Conservation (phyloP, 2,329 filamentous ascomycete species). For the Thielaviopsis musarum region DNA sequence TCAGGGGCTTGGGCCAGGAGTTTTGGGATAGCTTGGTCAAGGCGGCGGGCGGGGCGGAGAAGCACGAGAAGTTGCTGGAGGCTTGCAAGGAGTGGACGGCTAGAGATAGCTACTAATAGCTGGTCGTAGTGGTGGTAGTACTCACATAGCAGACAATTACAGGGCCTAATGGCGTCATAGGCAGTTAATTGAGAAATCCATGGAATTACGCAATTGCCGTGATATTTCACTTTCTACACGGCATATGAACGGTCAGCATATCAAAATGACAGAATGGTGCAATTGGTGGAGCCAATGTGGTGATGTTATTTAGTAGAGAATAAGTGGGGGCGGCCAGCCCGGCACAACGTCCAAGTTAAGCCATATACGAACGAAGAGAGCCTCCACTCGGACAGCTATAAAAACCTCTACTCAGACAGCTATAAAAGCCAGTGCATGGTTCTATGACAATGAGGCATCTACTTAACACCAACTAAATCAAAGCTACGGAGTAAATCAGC, state of each 20-base stretch:
- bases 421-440: too few relatives aligned
- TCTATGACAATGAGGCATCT: too few relatives aligned
- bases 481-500: too few relatives aligned
- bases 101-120: background rate
- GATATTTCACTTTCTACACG: background rate
- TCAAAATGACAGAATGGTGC: slow-evolving; percentile 4
- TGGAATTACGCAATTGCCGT: too few relatives aligned
- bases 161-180: background rate
- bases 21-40: slow-evolving; percentile 21
- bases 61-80: slow-evolving; percentile 25
- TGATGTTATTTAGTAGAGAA: background rate
- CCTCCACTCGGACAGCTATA: too few relatives aligned
- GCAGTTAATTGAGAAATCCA: too few relatives aligned
- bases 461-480: too few relatives aligned
- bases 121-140: background rate
- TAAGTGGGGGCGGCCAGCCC: background rate
- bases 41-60: slow-evolving; percentile 21
- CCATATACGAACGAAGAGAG: background rate
- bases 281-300: background rate
- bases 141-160: background rate
- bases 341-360: background rate
- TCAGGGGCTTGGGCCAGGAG: slow-evolving; percentile 21
- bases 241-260: too few relatives aligned
- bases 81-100: slow-evolving; percentile 13
- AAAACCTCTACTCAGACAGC: too few relatives aligned